Conservation (phyloP, 768 basidiomycete species). For the Psilocybe cyanescens region DNA sequence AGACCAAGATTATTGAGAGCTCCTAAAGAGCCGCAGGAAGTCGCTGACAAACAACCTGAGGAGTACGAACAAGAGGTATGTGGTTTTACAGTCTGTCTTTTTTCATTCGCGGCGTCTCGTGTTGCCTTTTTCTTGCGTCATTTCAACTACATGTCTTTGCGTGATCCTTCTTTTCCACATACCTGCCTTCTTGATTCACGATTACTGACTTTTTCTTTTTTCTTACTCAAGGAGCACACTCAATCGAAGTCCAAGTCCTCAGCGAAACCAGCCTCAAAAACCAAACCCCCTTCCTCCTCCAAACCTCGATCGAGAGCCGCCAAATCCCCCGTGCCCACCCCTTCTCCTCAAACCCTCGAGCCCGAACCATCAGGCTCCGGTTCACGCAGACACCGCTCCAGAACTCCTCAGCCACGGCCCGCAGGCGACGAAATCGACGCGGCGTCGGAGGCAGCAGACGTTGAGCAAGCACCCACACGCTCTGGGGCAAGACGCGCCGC, state of each 20-base stretch:
- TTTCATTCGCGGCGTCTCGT: background rate
- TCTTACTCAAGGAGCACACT: background rate
- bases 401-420: constrained; percentile 20
- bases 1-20: constrained; percentile 18
- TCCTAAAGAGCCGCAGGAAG: constrained; percentile 9
- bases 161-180: no score
- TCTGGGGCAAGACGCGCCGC: constrained; percentile 22
- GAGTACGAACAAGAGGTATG: constrained; percentile 15
- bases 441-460: background rate
- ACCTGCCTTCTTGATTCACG: no score
- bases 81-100: background rate
- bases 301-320: constrained; percentile 13
- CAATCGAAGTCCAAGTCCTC: constrained; percentile 5
- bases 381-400: constrained; percentile 11
- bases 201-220: background rate
- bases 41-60: background rate
- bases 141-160: no score
- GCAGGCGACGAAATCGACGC: constrained; percentile 10
- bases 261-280: constrained; percentile 2
- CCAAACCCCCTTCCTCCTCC: constrained; percentile 9
- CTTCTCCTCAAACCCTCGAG: constrained; percentile 1
- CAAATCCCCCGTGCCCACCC: constrained; percentile 1
- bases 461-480: constrained; percentile 4
- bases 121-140: no score
- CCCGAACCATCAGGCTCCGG: constrained; percentile 8